Conservation (phyloP, 441 rosid genomes). For the Macaranga tanarius region DNA sequence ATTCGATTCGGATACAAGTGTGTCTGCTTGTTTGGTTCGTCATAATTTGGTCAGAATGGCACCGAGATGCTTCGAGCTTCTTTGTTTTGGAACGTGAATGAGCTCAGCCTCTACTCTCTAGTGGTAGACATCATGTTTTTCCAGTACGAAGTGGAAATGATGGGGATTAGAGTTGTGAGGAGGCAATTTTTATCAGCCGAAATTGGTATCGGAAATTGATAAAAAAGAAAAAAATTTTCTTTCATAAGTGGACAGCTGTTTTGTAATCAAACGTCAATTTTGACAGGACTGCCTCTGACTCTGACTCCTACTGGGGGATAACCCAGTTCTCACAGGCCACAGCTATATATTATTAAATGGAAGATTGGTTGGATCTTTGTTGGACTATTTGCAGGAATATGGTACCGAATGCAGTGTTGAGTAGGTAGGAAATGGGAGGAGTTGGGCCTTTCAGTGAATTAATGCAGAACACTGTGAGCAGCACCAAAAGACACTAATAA, state of each 20-base stretch:
- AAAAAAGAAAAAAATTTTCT: too few relatives aligned
- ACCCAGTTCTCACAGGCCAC: neutral
- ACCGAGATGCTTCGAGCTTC: neutral
- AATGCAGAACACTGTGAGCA: neutral
- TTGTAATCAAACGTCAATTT: neutral
- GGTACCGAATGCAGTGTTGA: too few relatives aligned
- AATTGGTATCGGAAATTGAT: neutral
- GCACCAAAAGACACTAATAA: neutral
- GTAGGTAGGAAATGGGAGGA: too few relatives aligned
- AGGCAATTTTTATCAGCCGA: neutral
- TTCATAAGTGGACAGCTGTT: neutral
- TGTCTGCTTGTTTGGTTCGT: neutral
- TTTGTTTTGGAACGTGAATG: neutral
- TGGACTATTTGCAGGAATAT: neutral
- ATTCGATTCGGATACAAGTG: neutral
- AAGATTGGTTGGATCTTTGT: neutral
- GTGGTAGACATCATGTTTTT: neutral
- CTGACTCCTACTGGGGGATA: neutral
- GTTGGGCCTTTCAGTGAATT: too few relatives aligned
- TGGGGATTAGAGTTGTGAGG: neutral
- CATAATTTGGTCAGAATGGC: neutral
- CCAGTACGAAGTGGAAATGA: neutral
- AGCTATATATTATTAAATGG: neutral
- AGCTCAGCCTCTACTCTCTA: neutral
- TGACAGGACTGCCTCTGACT: constrained; percentile 12